Percentiles rank a stretch among this genome's conserved stretches.
Evolutionary conservation across 2,329 filamentous ascomycete genomes (phyloP).

Genomic region (Bipolaris victoriae): DNA sequence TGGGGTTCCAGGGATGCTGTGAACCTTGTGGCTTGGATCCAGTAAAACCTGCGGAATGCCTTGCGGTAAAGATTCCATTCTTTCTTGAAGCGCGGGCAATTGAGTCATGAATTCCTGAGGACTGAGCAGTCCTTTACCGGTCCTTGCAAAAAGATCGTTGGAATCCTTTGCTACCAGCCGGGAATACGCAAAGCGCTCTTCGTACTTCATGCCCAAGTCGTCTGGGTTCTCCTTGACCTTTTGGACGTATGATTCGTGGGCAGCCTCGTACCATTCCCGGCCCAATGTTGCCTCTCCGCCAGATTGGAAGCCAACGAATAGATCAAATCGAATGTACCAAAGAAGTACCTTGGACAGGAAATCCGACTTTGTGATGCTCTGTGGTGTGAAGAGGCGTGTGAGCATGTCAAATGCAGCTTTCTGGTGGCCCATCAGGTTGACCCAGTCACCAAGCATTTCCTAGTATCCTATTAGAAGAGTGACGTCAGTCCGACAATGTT

Average conservation of each 20-base stretch:
- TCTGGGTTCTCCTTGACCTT: conserved; percentile 66
- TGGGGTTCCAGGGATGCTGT: conserved; percentile 63
- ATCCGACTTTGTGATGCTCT: conserved; percentile 73
- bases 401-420: conserved; percentile 86
- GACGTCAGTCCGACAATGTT: not conserved
- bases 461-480: conserved; percentile 48
- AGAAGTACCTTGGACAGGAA: conserved; percentile 74
- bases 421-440: conserved; percentile 90
- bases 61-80: conserved; percentile 52
- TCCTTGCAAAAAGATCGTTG: conserved; percentile 74
- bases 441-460: conserved; percentile 96
- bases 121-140: conserved; percentile 67
- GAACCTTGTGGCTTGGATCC: conserved; percentile 67
- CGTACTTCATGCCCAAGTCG: conserved; percentile 69
- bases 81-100: conserved; percentile 55
- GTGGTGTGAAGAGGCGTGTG: conserved; percentile 75
- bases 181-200: conserved; percentile 68
- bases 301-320: conserved; percentile 82
- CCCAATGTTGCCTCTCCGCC: conserved; percentile 76
- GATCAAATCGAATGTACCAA: conserved; percentile 93
- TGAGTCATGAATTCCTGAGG: conserved; percentile 69
- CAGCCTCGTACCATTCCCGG: conserved; percentile 76
- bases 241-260: conserved; percentile 67
- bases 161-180: conserved; percentile 81
- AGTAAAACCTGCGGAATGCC: conserved; percentile 67